phyloP scores from a whole-genome alignment of 805 yeast species.

The Candida broadrunensis region DNA sequence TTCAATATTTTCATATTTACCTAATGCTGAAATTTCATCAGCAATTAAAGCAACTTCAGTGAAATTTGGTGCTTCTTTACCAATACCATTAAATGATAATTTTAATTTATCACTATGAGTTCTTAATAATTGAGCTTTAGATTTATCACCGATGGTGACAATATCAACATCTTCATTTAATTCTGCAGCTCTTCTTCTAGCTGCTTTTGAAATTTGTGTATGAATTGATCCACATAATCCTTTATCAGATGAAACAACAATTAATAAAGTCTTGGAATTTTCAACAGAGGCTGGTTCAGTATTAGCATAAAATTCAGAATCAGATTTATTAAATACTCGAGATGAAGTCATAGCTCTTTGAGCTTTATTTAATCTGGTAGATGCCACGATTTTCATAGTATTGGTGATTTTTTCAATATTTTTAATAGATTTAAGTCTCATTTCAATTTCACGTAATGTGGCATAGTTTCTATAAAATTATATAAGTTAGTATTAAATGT shows the following conservation, averaged over 20 bases:
- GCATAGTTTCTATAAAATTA: conserved; percentile 77
- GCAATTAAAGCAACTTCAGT: conserved; percentile 85
- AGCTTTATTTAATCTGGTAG: conserved; percentile 93
- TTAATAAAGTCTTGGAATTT: conserved; percentile 71
- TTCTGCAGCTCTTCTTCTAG: conserved; percentile 64
- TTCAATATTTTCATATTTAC: conserved; percentile 74
- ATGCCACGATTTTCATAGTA: conserved; percentile 99
- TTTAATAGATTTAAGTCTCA: conserved; percentile 95
- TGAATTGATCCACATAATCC: conserved; percentile 99
- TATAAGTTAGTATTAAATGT: background rate
- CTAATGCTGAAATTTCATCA: conserved; percentile 71
- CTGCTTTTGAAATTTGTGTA: conserved; percentile 87
- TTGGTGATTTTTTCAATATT: conserved; percentile 99
- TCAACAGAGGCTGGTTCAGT: conserved; percentile 71
- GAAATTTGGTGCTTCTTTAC: conserved; percentile 96
- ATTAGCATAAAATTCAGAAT: conserved; percentile 71
- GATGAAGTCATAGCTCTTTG: conserved; percentile 91
- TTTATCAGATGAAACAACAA: conserved; percentile 94
- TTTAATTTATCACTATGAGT: conserved; percentile 66
- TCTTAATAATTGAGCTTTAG: conserved; percentile 85
- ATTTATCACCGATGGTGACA: conserved; percentile 92
- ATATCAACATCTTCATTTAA: conserved; percentile 67
- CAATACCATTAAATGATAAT: conserved; percentile 84
- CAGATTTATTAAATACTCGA: conserved; percentile 79
- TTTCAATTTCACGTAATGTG: conserved; percentile 97